Conservation (phyloP, 2,329 filamentous ascomycete species). For the Hypoxylon sp. region DNA sequence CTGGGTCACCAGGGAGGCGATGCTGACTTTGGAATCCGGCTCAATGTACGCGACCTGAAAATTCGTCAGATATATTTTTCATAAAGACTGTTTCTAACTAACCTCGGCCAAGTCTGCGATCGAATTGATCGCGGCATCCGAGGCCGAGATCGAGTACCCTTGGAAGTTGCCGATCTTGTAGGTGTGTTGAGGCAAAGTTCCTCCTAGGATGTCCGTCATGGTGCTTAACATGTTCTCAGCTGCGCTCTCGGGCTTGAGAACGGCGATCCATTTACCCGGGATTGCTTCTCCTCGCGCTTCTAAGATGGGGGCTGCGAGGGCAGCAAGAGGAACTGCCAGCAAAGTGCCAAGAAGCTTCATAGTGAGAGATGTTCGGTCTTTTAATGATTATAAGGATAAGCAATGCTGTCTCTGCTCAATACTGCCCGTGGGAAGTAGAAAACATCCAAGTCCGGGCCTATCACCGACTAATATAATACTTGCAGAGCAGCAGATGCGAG, state of each 20-base stretch:
- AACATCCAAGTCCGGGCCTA: slow-evolving; percentile 3
- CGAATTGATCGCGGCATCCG: slow-evolving; percentile 44
- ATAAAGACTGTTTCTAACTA: slow-evolving; percentile 12
- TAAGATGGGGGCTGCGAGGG: slow-evolving; percentile 49
- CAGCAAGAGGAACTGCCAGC: slow-evolving; percentile 41
- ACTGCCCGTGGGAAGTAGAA: slow-evolving; percentile 8
- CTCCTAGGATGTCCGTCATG: slow-evolving; percentile 31
- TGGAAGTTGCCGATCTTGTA: slow-evolving; percentile 50
- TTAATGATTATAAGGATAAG: neutral
- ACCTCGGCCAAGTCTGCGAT: slow-evolving; percentile 47
- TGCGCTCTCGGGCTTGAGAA: slow-evolving; percentile 49
- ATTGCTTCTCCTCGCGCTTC: slow-evolving; percentile 45
- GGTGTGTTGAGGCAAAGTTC: slow-evolving; percentile 42
- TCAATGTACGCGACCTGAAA: slow-evolving; percentile 50
- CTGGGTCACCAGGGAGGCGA: slow-evolving; percentile 53
- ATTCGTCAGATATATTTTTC: slow-evolving; percentile 8
- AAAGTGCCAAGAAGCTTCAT: slow-evolving; percentile 49
- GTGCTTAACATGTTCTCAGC: slow-evolving; percentile 21
- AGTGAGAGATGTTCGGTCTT: slow-evolving; percentile 22
- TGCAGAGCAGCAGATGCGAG: slow-evolving; percentile 6
- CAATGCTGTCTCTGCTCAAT: slow-evolving; percentile 5
- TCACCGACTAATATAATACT: slow-evolving; percentile 4
- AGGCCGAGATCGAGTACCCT: slow-evolving; percentile 49
- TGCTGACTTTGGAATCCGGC: slow-evolving; percentile 46
- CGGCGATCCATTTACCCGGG: slow-evolving; percentile 51